phyloP scores from a whole-genome alignment of 306 rosid species.

The Prinsepia uniflora region DNA sequence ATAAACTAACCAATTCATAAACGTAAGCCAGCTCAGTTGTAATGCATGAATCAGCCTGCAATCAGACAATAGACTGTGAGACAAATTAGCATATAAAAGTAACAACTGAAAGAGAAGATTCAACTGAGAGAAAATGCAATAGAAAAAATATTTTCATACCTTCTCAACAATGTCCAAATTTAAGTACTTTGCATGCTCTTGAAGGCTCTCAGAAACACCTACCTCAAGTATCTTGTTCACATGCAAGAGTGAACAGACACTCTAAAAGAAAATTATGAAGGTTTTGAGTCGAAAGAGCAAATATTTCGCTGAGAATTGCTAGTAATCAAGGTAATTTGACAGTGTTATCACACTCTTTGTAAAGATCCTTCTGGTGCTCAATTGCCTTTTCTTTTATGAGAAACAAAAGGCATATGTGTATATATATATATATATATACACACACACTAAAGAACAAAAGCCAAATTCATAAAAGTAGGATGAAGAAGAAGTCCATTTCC shows the following conservation, averaged over 20 bases:
- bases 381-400: neutral
- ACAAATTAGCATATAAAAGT: neutral
- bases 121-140: constrained; percentile 17
- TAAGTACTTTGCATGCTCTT: constrained; percentile 56
- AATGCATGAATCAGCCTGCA: constrained; percentile 77
- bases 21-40: constrained; percentile 85
- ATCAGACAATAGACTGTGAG: neutral
- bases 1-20: constrained; percentile 71
- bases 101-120: neutral
- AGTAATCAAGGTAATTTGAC: neutral
- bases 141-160: constrained; percentile 41
- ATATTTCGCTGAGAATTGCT: neutral
- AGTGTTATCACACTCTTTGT: neutral
- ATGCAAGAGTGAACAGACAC: constrained; percentile 83
- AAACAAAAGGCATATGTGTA: neutral
- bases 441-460: neutral
- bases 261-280: constrained; percentile 39
- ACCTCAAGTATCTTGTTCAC: constrained; percentile 91
- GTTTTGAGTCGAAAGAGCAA: neutral
- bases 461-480: neutral
- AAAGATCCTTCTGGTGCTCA: neutral
- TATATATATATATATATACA: too few relatives aligned
- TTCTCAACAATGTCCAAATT: constrained; percentile 71
- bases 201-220: constrained; percentile 86
- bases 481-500: too few relatives aligned